Base-by-base conservation (phyloP, 2,329 filamentous ascomycete genomes). In the Exserohilum turcica region DNA sequence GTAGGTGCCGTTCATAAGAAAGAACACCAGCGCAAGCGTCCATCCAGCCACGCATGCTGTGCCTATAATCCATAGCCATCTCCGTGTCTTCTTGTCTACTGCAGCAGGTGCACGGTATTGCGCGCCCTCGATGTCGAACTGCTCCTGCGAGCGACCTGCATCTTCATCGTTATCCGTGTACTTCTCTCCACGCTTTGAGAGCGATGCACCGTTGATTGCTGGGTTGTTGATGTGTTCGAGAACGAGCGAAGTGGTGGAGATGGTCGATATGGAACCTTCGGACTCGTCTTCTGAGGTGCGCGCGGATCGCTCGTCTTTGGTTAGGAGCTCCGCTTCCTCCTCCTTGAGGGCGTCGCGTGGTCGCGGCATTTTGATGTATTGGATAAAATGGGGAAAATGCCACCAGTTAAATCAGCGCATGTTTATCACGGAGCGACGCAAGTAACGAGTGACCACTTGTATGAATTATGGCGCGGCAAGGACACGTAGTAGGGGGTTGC, bases 201-300 rank as follows among this genome's bases (percentile, higher is more conserved):
- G 71, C 60, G 63, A 70, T 57, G 56, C 56, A 59, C 56, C 65
- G 64, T 61, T 73, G 56, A 52, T 60, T 49, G 63, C 81, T 72
- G 67, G 74, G 69, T 90, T 86, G 65, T 84, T 82, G 61, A 93
- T 82, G 58, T 88, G 85, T 61, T 94, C 90, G 70, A 94, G 90
- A 48, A 94, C 85, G 12, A 94, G 80, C 64, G 90, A 93, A 3
- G 88, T 92, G 9, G 90, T 93, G 29, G 90, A 94, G n/a, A 86
- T 86, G 35, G 88, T 88, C n/a, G 88, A 90, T 39, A 84, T 74
- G 3, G 90, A 91, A 57, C 82, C 82, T 47, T 70, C 68, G 5
- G 62, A 71, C 39, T 66, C 66, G 57, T 73, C 73, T 56, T 73
- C 67, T 52, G 73, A 74, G 53, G 58, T 53, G 54, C 66, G 69